Conservation (phyloP, 2,329 filamentous ascomycete genomes). For the Trichoderma brevicompactum region DNA sequence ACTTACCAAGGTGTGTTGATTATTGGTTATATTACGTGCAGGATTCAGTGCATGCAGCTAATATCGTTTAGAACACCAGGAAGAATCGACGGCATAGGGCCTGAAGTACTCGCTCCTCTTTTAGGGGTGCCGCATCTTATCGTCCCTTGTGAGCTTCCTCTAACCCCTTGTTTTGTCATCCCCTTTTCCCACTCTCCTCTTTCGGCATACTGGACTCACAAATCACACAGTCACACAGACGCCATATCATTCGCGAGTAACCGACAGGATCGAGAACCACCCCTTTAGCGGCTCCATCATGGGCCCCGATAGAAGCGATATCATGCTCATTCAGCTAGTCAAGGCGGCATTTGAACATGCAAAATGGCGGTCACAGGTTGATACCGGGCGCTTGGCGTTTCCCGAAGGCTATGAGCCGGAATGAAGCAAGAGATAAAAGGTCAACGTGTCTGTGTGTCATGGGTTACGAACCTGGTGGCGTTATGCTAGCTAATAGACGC, state of each 20-base stretch:
- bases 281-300: conserved; percentile 41
- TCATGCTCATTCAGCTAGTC: conserved; percentile 37
- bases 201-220: neutral
- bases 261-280: conserved; percentile 37
- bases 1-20: conserved; percentile 36
- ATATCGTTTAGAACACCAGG: conserved; percentile 35
- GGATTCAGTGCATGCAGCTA: conserved; percentile 24
- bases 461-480: conserved; percentile 7
- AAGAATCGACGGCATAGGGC: conserved; percentile 35
- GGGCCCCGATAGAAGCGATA: conserved; percentile 37
- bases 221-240: conserved; percentile 28
- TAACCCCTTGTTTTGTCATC: neutral
- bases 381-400: conserved; percentile 39
- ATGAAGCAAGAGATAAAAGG: neutral
- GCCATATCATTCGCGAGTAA: conserved; percentile 40
- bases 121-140: conserved; percentile 41
- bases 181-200: neutral
- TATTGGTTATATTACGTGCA: conserved; percentile 13
- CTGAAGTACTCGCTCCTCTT: conserved; percentile 38
- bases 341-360: conserved; percentile 38
- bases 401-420: conserved; percentile 32
- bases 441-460: conserved; percentile 11
- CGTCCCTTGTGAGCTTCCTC: conserved; percentile 42
- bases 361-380: conserved; percentile 38
- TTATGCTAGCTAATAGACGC: neutral